Evolutionary conservation across 768 basidiomycete species (phyloP), one percentile per base, ranked within the genome.

Genomic region (Amanita pseudoporphyria): DNA sequence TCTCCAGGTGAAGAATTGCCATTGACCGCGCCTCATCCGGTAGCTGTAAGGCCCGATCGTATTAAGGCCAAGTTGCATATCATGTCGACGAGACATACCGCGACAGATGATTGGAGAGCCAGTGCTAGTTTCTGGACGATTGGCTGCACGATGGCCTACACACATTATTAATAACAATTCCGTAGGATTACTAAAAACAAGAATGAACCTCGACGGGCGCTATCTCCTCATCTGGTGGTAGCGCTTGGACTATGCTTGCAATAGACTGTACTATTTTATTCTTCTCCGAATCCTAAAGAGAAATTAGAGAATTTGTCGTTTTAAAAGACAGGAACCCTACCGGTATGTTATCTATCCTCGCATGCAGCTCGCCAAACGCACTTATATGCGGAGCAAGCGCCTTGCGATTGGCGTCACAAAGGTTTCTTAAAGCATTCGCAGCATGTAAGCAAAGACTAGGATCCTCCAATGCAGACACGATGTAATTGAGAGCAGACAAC

Each of bases 241-340:
- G 65, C 0, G 93, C 94, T 58, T 96, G 89, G 28, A 96, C 87
- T 3, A 97, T 90, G 54, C 92, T 95, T 1, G 90, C 82, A 45
- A 97, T 94, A 0, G 87, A 89, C 61, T 96, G 87, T 39, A 96
- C 69, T 1, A 96, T 88, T 65, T 94, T 96, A 56, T 81, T 78
- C 66, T 87, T 87, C 64, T 95, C 92, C 18, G 82, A 79, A 56
- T 89, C 87, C 83, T 87, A 48, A 44, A 22, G 36, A 32, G 16
- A 38, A 18, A 21, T 32, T 28, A 49, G 38, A 60, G 43, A 19
- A 53, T 24, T 30, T 21, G 26, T 45, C 19, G 22, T 49, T 31
- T 7, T 10, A 22, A 12, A 16, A 19, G 21, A 19, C 36, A 30
- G 33, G 49, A 5, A 2, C 67, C 82, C 52, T 55, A 91, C 90